Evolutionary conservation across 164 flowering plant species (phyloP), one percentile per base, ranked within the genome.

Genomic region (Litsea cubeba): DNA sequence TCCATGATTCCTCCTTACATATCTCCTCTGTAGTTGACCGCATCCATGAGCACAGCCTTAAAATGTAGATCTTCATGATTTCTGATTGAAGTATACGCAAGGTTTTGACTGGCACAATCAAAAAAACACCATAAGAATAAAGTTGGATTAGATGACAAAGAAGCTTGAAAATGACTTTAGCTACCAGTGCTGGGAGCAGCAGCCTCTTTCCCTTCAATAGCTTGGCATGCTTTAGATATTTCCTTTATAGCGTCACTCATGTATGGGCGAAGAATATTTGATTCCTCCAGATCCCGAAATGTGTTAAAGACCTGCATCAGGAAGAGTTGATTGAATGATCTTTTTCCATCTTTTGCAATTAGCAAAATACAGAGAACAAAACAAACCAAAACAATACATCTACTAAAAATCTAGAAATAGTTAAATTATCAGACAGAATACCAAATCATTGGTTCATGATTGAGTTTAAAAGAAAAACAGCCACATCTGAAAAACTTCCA

Each of bases 21-120:
- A 91, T 81, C 71, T 88, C 95, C 75, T 91, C 97, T n/a, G 86
- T 87, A 35, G 92, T 83, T 71, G 86, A 77, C 62, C 97, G 86
- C 97, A 94, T 90, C 98, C 99, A 92, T 23, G 97, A 89, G 82
- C 99, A 92, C 50, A 94, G 93, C 84, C 99, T 87, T 58, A 85
- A 71, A 77, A 92, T 86, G 79, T 94, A 96, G 73, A 90, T 88
- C 84, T 88, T 96, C 68, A 88, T 84, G 70, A 94, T 79, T 81
- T 94, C 97, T 28, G 84, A 85, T 73, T 89, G 91, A 75, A 96
- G 91, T 2, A 84, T 17, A 64, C 88, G 82, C 74, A 96, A 72
- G 20, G 88, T 91, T 63, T 72, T 76, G 65, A 90, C 99, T 96
- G 93, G 79, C 50, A 60, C 24, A 77, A 5, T 71, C 72, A 77